Conservation (phyloP, 2,329 filamentous ascomycete species). For the Microdochium nivale region DNA sequence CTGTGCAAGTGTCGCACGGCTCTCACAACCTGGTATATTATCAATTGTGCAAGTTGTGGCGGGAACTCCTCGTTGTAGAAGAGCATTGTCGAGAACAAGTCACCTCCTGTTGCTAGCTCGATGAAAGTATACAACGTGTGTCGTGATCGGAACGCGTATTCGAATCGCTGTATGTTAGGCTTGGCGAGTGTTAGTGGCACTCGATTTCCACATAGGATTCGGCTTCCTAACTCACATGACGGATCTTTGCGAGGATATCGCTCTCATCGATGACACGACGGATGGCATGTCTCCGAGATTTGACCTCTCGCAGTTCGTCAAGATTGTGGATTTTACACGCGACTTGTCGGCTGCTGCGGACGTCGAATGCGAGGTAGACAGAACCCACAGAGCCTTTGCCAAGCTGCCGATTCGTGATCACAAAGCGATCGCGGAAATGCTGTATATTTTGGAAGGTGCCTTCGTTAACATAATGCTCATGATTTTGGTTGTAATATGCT, state of each 20-base stretch:
- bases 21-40: slow-evolving; percentile 37
- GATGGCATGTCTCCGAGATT: slow-evolving; percentile 16
- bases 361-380: slow-evolving; percentile 46
- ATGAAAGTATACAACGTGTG: slow-evolving; percentile 46
- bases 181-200: slow-evolving; percentile 12
- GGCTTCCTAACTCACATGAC: slow-evolving; percentile 34
- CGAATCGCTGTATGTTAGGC: slow-evolving; percentile 46
- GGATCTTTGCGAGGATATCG: slow-evolving; percentile 41
- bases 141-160: slow-evolving; percentile 39
- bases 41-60: slow-evolving; percentile 34
- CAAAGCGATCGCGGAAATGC: slow-evolving; percentile 37
- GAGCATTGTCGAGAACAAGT: slow-evolving; percentile 37
- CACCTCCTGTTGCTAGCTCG: slow-evolving; percentile 46
- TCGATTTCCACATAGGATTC: background rate
- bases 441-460: slow-evolving; percentile 9
- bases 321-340: slow-evolving; percentile 61
- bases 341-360: slow-evolving; percentile 45
- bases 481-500: background rate
- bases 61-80: slow-evolving; percentile 26
- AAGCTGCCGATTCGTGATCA: slow-evolving; percentile 38
- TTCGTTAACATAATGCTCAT: background rate
- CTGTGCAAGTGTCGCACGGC: slow-evolving; percentile 38
- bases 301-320: slow-evolving; percentile 16
- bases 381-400: slow-evolving; percentile 44
- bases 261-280: slow-evolving; percentile 37